These are phyloP conservation scores for Gossypium armourianum DNA, from an alignment of 441 rosid genomes.

Conservation along the genomic window DNA sequence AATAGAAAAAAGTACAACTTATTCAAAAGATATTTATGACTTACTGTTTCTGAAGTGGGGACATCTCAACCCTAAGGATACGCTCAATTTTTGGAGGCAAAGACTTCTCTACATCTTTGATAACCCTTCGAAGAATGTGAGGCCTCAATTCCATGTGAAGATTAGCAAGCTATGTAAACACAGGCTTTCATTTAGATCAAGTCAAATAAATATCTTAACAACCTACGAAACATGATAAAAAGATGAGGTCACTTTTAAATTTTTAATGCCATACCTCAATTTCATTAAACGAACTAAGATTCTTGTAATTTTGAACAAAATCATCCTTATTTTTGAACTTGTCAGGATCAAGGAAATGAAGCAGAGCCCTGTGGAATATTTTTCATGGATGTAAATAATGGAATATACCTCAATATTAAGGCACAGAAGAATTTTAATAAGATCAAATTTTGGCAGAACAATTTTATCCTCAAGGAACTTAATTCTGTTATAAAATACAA, in stretches of 20 bases:
- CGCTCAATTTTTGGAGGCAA: conserved; percentile 99
- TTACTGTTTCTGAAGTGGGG: conserved; percentile 98
- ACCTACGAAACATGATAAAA: conserved; percentile 9
- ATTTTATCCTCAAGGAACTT: background rate
- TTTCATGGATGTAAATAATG: background rate
- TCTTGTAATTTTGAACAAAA: conserved; percentile 92
- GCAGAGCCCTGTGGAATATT: conserved; percentile 66
- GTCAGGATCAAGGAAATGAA: conserved; percentile 86
- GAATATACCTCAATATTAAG: background rate
- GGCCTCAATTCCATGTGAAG: conserved; percentile 98
- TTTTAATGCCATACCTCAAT: conserved; percentile 49
- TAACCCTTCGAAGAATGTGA: conserved; percentile 93
- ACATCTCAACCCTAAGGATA: conserved; percentile 97
- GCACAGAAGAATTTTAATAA: background rate
- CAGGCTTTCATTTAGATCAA: conserved; percentile 15
- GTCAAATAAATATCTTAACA: conserved; percentile 13
- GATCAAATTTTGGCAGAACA: background rate
- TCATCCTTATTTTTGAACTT: conserved; percentile 92
- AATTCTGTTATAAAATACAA: background rate
- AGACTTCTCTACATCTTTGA: conserved; percentile 97
- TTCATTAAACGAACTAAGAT: conserved; percentile 91
- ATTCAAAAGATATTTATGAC: conserved; percentile 13
- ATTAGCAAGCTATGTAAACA: conserved; percentile 68
- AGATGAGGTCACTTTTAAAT: conserved; percentile 2
- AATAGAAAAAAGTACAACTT: conserved; percentile 1